Evolutionary conservation across 441 rosid genomes (phyloP).

Genomic region (Populus hybrid): DNA sequence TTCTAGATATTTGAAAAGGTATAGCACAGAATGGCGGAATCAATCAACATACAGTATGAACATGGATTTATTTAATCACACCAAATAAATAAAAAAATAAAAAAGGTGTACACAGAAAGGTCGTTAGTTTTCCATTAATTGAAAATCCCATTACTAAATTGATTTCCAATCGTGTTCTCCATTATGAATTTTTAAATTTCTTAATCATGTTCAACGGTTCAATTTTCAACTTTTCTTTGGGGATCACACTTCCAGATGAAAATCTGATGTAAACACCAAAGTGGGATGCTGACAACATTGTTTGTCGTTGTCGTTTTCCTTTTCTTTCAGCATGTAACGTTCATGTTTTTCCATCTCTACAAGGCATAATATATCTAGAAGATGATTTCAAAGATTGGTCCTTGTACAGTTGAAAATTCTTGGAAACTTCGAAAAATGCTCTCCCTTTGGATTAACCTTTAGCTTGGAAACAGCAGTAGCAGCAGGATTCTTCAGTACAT

Average conservation of each 20-base stretch:
- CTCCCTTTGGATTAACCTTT: no score
- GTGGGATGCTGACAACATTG: neutral
- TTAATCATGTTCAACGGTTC: constrained; percentile 4
- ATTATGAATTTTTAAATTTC: neutral
- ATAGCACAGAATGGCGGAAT: neutral
- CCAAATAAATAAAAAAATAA: neutral
- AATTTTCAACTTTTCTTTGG: neutral
- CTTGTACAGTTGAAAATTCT: neutral
- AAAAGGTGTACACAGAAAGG: neutral
- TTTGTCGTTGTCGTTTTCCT: constrained; percentile 4
- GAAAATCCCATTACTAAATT: neutral
- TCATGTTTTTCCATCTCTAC: neutral
- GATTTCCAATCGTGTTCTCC: neutral
- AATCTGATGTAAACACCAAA: neutral
- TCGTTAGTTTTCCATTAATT: neutral
- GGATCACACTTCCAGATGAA: neutral
- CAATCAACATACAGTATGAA: neutral
- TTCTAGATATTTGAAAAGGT: neutral
- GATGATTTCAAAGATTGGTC: neutral
- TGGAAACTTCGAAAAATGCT: no score
- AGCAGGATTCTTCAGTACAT: neutral
- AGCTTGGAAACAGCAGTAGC: no score
- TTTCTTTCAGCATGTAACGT: neutral
- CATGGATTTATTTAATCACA: neutral
- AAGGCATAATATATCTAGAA: neutral